Evolutionary conservation across 108 stramenopile species (phyloP), one percentile per base, ranked within the genome.

Genomic region (Skeletonema marinoi): DNA sequence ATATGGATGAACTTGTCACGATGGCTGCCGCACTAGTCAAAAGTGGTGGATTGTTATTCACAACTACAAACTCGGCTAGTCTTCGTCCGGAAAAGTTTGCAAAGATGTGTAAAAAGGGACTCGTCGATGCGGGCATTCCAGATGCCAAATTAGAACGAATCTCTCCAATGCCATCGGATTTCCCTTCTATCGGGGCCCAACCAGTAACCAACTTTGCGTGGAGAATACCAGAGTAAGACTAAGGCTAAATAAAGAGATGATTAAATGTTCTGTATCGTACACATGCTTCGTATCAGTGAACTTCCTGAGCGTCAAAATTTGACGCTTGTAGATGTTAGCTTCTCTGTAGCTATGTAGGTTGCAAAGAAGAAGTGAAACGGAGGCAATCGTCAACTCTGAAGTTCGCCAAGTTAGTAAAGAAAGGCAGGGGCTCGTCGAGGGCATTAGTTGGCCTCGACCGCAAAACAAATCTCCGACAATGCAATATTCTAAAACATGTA

Each of bases 141-240:
- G 70, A 84, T 62, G 84, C 87, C 56, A 87, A 76, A 60, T 80
- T 94, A 30, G 93, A 94, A 77, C 78, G 93, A 29, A 80, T 92
- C 46, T 87, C 89, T 35, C 89, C 93, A 35, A 94, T 94, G 93
- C 90, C 93, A 6, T 65, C 61, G 33, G 93, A 94, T 76, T 94
- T 91, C 69, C 85, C 87, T 17, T 84, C 88, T 7, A 87, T 92
- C 25, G 91, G 91, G 4, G 44, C 86, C 2, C 89, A 85, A 58
- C 83, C 87, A 32, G 93, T 94, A 31, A 94, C 89, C 29, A 94
- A 94, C 74, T 71, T 94, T 65, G 60, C 75, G 6, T 82, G 81
- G 81, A 74, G 81, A 36, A 64, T 80, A 30, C 63, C 68, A 16
- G 42, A 44, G 8, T 44, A 16, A 44, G 3, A 44, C 6, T n/a